phyloP scores from a whole-genome alignment of 2,329 filamentous ascomycete species.

The Rosellinia necatrix region DNA sequence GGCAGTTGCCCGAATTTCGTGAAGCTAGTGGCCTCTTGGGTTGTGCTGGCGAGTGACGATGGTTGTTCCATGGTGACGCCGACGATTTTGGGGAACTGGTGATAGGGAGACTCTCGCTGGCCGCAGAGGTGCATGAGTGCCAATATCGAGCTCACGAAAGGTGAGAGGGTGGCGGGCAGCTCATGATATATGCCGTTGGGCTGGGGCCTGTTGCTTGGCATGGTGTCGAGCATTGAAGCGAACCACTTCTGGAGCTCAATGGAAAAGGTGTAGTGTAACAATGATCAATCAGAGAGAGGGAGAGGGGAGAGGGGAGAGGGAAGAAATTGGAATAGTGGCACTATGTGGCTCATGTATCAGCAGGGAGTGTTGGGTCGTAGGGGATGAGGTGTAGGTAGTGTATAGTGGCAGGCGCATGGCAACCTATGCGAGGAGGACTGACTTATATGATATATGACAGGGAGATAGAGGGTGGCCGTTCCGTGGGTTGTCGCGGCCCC shows the following conservation, averaged over 20 bases:
- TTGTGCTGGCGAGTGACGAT: slow-evolving; percentile 19
- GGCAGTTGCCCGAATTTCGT: slow-evolving; percentile 39
- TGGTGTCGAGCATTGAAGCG: slow-evolving; percentile 22
- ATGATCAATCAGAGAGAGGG: slow-evolving; percentile 9
- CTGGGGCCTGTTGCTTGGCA: slow-evolving; percentile 26
- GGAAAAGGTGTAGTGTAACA: slow-evolving; percentile 20
- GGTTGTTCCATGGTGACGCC: slow-evolving; percentile 35
- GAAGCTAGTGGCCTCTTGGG: slow-evolving; percentile 31
- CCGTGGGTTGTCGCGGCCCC: too few relatives aligned
- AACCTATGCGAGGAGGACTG: slow-evolving; percentile 24
- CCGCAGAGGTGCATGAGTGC: slow-evolving; percentile 28
- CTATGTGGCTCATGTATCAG: slow-evolving; percentile 3
- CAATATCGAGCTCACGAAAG: slow-evolving; percentile 27
- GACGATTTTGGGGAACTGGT: slow-evolving; percentile 31
- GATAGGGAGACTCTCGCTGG: slow-evolving; percentile 29
- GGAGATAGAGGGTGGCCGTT: too few relatives aligned
- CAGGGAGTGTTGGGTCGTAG: not conserved
- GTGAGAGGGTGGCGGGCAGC: slow-evolving; percentile 29
- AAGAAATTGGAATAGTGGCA: slow-evolving; percentile 14
- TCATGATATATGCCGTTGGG: slow-evolving; percentile 32
- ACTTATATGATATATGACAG: slow-evolving; percentile 4
- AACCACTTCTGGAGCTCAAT: not conserved
- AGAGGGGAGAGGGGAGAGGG: too few relatives aligned
- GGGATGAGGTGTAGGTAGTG: not conserved
- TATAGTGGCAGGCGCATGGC: slow-evolving; percentile 7